Percentiles rank a stretch among this genome's conserved stretches.
Evolutionary conservation across 108 stramenopile genomes (phyloP).

Genomic region (Poteriospumella lacustris): DNA sequence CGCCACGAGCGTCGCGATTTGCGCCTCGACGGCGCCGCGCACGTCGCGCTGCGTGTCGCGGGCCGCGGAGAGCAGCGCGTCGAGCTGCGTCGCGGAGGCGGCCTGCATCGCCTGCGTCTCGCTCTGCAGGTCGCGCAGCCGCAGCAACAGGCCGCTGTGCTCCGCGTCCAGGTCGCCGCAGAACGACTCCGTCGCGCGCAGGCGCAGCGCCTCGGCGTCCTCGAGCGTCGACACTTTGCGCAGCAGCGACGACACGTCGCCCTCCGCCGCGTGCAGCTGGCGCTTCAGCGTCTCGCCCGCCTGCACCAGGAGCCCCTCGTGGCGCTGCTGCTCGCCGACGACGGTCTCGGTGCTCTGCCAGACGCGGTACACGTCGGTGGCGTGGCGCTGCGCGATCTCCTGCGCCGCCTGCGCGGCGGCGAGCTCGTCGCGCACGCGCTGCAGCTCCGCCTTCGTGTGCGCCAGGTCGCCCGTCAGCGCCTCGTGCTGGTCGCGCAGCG

Average conservation of each 20-base stretch:
- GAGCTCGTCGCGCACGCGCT: not conserved
- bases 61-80: not conserved
- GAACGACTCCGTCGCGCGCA: not conserved
- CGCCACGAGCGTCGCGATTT: too few species aligned
- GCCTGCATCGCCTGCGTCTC: not conserved
- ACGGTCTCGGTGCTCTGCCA: too few species aligned
- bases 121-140: not conserved
- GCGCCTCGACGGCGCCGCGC: not conserved
- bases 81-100: not conserved
- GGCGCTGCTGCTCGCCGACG: not conserved
- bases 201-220: not conserved
- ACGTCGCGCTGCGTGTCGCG: not conserved
- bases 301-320: not conserved
- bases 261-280: not conserved
- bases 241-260: not conserved
- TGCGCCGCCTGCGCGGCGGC: too few species aligned
- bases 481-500: constrained; percentile 23
- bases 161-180: not conserved
- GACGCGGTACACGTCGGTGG: too few species aligned
- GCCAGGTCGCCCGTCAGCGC: constrained; percentile 24
- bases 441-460: constrained; percentile 34
- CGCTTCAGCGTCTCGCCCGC: not conserved
- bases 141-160: not conserved
- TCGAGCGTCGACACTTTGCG: not conserved
- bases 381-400: too few species aligned